Evolutionary conservation across 176 grass and related monocot genomes (phyloP).

Genomic region (Coix lacrymajobi): DNA sequence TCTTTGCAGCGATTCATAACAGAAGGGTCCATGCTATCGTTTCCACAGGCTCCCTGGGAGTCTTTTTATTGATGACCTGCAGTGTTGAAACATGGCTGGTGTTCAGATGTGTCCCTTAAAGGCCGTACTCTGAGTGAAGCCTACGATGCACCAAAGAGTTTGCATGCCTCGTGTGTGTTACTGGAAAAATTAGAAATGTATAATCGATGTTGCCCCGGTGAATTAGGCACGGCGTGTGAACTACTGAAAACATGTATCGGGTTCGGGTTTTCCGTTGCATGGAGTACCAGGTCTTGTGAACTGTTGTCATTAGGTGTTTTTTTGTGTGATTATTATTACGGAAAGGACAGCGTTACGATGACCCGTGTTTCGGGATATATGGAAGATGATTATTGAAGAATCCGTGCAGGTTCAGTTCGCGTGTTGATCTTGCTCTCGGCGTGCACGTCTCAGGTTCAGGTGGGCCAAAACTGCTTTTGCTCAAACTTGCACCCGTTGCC

Average conservation of each 20-base stretch:
- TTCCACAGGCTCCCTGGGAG: neutral
- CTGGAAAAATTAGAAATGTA: neutral
- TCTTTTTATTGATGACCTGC: neutral
- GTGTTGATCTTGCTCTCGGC: no score
- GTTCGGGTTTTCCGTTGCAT: neutral
- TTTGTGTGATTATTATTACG: neutral
- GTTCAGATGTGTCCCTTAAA: neutral
- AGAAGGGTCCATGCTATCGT: slow-evolving; percentile 3
- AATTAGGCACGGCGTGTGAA: neutral
- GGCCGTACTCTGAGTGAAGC: neutral
- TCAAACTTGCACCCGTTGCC: neutral
- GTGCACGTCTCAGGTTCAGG: neutral
- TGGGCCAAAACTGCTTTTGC: neutral
- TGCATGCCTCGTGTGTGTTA: neutral
- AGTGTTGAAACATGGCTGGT: neutral
- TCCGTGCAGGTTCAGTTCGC: neutral
- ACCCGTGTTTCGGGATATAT: neutral
- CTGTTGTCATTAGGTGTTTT: no score
- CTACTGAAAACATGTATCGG: neutral
- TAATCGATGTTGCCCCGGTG: neutral
- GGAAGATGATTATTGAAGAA: neutral
- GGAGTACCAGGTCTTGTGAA: neutral
- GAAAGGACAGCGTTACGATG: neutral
- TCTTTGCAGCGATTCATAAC: slow-evolving; percentile 35
- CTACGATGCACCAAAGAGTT: neutral